Base-by-base conservation (phyloP, 768 basidiomycete species). In the Rhizopogon vinicolor region DNA sequence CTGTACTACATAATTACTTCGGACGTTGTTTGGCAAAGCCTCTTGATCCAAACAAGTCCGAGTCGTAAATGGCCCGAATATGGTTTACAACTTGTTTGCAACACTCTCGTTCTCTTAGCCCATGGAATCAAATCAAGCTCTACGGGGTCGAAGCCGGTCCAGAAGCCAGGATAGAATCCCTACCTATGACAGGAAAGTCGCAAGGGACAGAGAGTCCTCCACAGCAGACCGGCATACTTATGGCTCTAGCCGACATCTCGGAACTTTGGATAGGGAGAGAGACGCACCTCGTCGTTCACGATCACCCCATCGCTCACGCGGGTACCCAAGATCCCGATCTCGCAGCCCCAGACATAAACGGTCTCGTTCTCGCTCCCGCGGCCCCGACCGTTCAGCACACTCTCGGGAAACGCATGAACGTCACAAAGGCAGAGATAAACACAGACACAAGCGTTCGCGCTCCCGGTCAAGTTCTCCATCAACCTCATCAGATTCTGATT, bases 381-480 rank as follows among this genome's bases (percentile, higher is more conserved):
- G 67, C 37, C 60, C 56, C 14, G 54, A 55, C 51, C 67, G 65
- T 48, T 68, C 60, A 55, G 78, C 77, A 10, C 71, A 70, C 57
- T 74, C 73, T 5, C 69, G 62, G 42, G 66, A 67, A n/a, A 60
- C 64, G 57, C 72, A 72, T 44, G 59, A 52, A 28, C 56, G 62
- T 31, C 56, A 57, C 41, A 37, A 59, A 41, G 63, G 29, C 51
- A 62, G 54, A 13, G 63, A 62, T 28, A 69, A 69, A 51, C 64
- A 65, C 56, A 64, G 64, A 25, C 67, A 71, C 44, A 68, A 67
- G 55, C 55, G 68, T 56, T 71, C 70, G 33, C 65, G 70, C 31
- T 75, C 75, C 7, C 69, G 62, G 35, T 73, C 74, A 19, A 65
- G 72, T 51, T 78, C 81, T 9, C 58, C 63, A 41, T 77, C 77